phyloP scores from a whole-genome alignment of 1,284 basidiomycete genomes.

The Sanghuangporus baumii region DNA sequence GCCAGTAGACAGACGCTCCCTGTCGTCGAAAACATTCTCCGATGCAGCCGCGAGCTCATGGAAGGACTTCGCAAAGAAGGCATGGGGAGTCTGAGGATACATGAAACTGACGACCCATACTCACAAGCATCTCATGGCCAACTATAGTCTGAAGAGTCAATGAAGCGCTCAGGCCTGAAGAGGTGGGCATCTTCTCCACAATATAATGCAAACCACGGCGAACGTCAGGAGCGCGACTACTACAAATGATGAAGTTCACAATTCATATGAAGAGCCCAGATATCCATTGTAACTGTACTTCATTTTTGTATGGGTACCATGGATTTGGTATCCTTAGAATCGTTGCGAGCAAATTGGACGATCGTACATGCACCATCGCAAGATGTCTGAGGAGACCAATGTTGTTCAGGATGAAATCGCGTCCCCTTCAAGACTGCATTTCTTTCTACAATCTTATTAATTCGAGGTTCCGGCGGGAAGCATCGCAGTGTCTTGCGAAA shows the following conservation, averaged over 20 bases:
- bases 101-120: not conserved
- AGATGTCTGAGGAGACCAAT: not conserved
- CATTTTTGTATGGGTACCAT: conserved; percentile 36
- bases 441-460: conserved; percentile 34
- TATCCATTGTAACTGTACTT: conserved; percentile 34
- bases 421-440: conserved; percentile 32
- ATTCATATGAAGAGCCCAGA: conserved; percentile 33
- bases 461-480: conserved; percentile 31
- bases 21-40: conserved; percentile 34
- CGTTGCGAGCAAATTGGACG: conserved; percentile 19
- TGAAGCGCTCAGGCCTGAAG: conserved; percentile 43
- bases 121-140: conserved; percentile 34
- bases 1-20: conserved; percentile 34
- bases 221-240: not conserved
- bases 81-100: not conserved
- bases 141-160: conserved; percentile 33
- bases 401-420: conserved; percentile 26
- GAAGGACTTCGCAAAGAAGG: conserved; percentile 25
- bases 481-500: conserved; percentile 33
- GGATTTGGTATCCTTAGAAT: conserved; percentile 26
- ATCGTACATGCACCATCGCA: conserved; percentile 8
- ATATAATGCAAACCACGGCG: conserved; percentile 24
- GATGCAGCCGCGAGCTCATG: conserved; percentile 40
- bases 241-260: conserved; percentile 22
- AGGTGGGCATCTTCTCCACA: conserved; percentile 40